Evolutionary conservation across 2,329 filamentous ascomycete genomes (phyloP), one percentile per base, ranked within the genome.

Genomic region (Sporothrix brasiliensis): DNA sequence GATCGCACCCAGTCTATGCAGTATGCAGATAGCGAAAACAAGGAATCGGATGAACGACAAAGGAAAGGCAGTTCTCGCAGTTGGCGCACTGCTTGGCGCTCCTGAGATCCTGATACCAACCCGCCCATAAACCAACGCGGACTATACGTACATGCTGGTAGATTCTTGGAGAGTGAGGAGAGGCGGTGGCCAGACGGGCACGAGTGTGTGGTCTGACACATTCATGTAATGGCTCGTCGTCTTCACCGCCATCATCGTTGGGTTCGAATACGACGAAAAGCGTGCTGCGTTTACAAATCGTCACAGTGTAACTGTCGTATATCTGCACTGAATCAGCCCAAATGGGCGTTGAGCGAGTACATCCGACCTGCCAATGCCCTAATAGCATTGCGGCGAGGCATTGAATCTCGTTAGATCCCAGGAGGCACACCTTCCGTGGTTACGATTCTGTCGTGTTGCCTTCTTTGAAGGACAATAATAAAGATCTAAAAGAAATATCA

Each of bases 11-110:
- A 7, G 34, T 34, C 4, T 34, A 7, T 34, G 30, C 30, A 34
- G 4, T 60, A 41, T 61, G 56, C 56, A 61, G 24, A 30, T 61
- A 61, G 16, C 34, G 56, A 61, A 61, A 61, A 24, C 56, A 61
- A 41, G 56, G 56, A 60, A 60, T 41, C 56, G 19, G 34, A 60
- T 60, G 56, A 21, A 13, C 30, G 56, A 41, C 39, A 60, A n/a
- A 60, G 30, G 30, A 60, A 60, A 41, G 30, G 27, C 27, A 30
- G 27, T 4, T 3, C 2, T 2, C 27, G 27, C 27, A 30, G 27
- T 4, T 3, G 27, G 3, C 27, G 27, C 27, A 30, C 4, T 30
- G 27, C 27, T 30, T 4, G 27, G 27, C 27, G 27, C 27, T 30
- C 27, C 27, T 30, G 27, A 50, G 47, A 41, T 19, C 34, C 10